These are phyloP conservation scores for Mortierella sp. DNA, from an alignment of 371 early-diverging fungal genomes.

Conservation along the genomic window DNA sequence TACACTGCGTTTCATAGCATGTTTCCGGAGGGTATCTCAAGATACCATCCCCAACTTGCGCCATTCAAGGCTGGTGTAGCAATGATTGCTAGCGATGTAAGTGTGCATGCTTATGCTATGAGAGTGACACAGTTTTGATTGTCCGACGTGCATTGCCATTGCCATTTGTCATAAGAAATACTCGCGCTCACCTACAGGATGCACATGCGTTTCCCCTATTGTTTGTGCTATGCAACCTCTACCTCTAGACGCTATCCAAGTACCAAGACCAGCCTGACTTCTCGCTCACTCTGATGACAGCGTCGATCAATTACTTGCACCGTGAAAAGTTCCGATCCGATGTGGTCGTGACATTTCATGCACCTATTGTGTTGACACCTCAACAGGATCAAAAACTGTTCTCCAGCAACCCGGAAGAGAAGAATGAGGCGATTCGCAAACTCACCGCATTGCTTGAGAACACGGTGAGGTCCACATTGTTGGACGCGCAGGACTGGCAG, in stretches of 20 bases:
- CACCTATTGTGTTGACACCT: constrained; percentile 46
- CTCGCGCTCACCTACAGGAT: too few relatives aligned
- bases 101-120: background rate
- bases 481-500: constrained; percentile 52
- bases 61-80: constrained; percentile 53
- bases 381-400: constrained; percentile 37
- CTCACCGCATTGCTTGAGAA: constrained; percentile 36
- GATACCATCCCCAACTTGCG: constrained; percentile 48
- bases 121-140: background rate
- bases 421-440: constrained; percentile 35
- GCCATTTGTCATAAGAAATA: constrained; percentile 29
- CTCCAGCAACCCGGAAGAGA: constrained; percentile 28
- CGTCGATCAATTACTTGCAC: constrained; percentile 53
- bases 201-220: too few relatives aligned
- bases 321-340: constrained; percentile 54
- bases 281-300: constrained; percentile 40
- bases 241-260: constrained; percentile 33
- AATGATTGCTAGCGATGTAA: constrained; percentile 52
- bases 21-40: constrained; percentile 50
- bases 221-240: too few relatives aligned
- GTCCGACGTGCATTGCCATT: too few relatives aligned
- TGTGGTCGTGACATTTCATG: constrained; percentile 46
- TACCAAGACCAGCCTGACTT: constrained; percentile 42
- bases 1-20: too few relatives aligned
- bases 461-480: constrained; percentile 38